A percentile compares a stretch with the other conserved stretches of the same genome.
These are phyloP conservation scores for Magnolia kwangsiensis DNA, from an alignment of 164 flowering plant genomes.

Conservation along the genomic window DNA sequence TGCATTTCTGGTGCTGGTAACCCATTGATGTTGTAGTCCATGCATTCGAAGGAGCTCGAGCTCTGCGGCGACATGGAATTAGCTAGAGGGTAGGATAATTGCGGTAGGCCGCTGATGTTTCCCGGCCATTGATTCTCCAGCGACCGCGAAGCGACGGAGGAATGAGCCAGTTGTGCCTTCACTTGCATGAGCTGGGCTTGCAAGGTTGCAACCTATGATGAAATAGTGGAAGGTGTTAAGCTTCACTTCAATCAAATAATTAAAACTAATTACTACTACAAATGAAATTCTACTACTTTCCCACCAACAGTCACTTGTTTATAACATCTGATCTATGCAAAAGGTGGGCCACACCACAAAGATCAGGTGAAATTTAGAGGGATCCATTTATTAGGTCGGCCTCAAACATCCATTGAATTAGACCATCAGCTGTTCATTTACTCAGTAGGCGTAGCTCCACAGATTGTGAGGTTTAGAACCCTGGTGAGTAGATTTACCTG, in stretches of 20 bases:
- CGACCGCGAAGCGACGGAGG: background rate
- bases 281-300: too few species aligned
- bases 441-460: too few species aligned
- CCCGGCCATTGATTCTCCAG: slow-evolving; percentile 10
- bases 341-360: too few species aligned
- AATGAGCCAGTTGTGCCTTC: slow-evolving; percentile 19
- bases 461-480: too few species aligned
- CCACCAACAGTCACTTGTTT: too few species aligned
- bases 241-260: background rate
- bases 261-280: too few species aligned
- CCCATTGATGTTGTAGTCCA: slow-evolving; percentile 1
- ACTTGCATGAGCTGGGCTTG: slow-evolving; percentile 23
- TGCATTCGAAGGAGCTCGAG: slow-evolving; percentile 13
- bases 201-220: slow-evolving; percentile 17
- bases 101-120: background rate
- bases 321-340: too few species aligned
- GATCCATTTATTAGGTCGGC: too few species aligned
- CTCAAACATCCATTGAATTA: too few species aligned
- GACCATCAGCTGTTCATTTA: too few species aligned
- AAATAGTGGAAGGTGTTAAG: background rate
- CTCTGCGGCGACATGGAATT: slow-evolving; percentile 9
- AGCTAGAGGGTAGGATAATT: background rate
- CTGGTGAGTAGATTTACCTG: slow-evolving; percentile 48
- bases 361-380: too few species aligned
- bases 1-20: background rate